Evolutionary conservation across 2,329 filamentous ascomycete genomes (phyloP).

Genomic region (Didymella segeticola): DNA sequence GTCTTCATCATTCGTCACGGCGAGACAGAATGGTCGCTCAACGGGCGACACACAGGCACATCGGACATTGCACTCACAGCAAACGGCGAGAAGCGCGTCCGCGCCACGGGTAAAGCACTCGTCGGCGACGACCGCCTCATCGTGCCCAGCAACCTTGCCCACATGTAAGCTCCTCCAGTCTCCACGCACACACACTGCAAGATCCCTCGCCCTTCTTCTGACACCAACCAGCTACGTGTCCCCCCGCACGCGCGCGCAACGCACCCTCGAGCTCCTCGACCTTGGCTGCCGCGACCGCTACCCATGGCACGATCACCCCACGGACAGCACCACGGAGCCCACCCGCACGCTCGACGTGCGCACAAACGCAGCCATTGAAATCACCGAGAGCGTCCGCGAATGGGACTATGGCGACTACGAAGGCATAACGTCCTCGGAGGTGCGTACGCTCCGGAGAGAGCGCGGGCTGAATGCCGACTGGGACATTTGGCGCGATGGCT

Average conservation of each 20-base stretch:
- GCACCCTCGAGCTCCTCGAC: constrained; percentile 87
- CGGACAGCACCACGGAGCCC: constrained; percentile 3
- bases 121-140: constrained; percentile 86
- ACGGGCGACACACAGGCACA: constrained; percentile 76
- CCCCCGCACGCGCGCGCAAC: constrained; percentile 81
- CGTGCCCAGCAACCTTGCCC: constrained; percentile 78
- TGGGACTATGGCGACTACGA: constrained; percentile 72
- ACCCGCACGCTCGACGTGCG: constrained; percentile 28
- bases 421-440: constrained; percentile 61
- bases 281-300: constrained; percentile 72
- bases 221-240: constrained; percentile 73
- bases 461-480: constrained; percentile 65
- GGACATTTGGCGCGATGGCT: constrained; percentile 89
- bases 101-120: constrained; percentile 77
- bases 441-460: constrained; percentile 54
- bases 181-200: not conserved
- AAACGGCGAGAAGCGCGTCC: constrained; percentile 68
- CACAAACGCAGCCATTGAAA: constrained; percentile 54
- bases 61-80: constrained; percentile 87
- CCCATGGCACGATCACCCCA: constrained; percentile 65
- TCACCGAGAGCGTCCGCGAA: constrained; percentile 62
- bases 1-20: constrained; percentile 75
- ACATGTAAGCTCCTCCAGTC: constrained; percentile 67
- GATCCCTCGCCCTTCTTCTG: not conserved
- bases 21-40: constrained; percentile 94